These are phyloP conservation scores for Silene noctiflora DNA, from an alignment of 179 eudicot genomes.

Conservation along the genomic window DNA sequence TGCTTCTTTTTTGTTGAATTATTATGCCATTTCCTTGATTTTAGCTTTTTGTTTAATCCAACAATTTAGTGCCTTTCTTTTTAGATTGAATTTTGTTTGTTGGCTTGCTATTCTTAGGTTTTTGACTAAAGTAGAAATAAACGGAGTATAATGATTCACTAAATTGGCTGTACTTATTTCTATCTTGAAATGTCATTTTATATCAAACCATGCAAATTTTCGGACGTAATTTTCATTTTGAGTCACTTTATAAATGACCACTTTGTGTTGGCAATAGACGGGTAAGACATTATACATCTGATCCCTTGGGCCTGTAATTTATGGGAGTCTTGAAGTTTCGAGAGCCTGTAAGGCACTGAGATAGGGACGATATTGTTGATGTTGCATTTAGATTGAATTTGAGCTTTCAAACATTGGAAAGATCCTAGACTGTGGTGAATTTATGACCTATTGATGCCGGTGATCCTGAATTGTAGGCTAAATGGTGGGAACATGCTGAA, in stretches of 20 bases:
- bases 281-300: no score
- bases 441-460: conserved; percentile 1
- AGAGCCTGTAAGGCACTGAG: no score
- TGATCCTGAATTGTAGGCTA: conserved; percentile 35
- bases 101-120: background rate
- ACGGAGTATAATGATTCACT: background rate
- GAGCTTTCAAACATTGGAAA: background rate
- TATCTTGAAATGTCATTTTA: no score
- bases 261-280: background rate
- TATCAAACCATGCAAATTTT: no score
- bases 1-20: background rate
- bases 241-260: background rate
- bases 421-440: background rate
- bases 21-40: conserved; percentile 4
- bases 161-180: background rate
- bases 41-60: background rate
- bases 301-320: no score
- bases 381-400: conserved; percentile 2
- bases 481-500: conserved; percentile 50
- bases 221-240: background rate
- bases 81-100: background rate
- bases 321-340: no score
- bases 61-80: no score
- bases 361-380: no score
- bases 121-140: background rate